Percentiles rank a stretch among this genome's conserved stretches.
Conservation (phyloP, 2,329 filamentous ascomycete genomes). For the Apiospora hydei region DNA sequence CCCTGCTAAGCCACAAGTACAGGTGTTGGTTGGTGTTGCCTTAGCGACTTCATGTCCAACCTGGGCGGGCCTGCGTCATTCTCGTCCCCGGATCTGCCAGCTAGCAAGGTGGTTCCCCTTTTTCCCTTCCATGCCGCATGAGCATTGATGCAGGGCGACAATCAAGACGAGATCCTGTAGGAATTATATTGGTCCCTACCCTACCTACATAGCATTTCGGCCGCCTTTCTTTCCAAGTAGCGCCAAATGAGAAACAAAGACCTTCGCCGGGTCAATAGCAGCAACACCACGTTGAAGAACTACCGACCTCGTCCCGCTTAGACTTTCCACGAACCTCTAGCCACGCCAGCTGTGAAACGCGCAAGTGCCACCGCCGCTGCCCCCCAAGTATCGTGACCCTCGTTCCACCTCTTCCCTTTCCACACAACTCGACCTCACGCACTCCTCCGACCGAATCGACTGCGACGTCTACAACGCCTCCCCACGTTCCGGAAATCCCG, state of each 20-base stretch:
- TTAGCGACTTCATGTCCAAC: neutral
- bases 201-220: neutral
- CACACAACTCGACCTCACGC: neutral
- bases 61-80: conserved; percentile 13
- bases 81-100: conserved; percentile 7
- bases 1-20: conserved; percentile 9
- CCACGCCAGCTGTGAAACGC: conserved; percentile 17
- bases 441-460: no score
- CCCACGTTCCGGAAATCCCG: neutral
- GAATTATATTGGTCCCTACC: neutral
- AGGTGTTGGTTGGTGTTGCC: neutral
- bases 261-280: neutral
- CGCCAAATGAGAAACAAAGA: neutral
- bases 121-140: neutral
- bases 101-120: neutral
- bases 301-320: conserved; percentile 7
- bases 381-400: conserved; percentile 16
- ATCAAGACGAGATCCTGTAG: neutral
- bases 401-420: conserved; percentile 17
- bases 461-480: no score
- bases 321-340: conserved; percentile 6
- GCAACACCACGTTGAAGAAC: neutral
- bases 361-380: conserved; percentile 12
- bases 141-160: neutral
- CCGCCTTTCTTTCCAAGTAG: neutral